Conservation (phyloP, 1,139 yeast genomes). For the Starmera stellimalicola region DNA sequence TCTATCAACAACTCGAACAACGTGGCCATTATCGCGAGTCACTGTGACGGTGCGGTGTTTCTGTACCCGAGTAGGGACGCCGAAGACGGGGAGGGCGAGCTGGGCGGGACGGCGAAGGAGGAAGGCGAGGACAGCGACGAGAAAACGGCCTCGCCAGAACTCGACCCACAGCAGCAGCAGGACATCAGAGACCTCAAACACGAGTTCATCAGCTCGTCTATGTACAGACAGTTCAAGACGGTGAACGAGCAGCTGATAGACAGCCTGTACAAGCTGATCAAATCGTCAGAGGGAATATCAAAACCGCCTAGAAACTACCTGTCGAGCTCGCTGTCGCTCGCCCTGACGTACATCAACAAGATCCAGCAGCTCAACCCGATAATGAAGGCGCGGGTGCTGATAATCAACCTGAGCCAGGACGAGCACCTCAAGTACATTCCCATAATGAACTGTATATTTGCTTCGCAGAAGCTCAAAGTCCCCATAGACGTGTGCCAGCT, state of each 20-base stretch:
- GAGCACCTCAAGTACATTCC: constrained; percentile 80
- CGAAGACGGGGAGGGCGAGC: constrained; percentile 6
- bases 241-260: constrained; percentile 73
- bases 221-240: constrained; percentile 80
- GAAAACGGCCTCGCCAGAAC: background rate
- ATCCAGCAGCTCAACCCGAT: constrained; percentile 43
- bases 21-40: constrained; percentile 76
- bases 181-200: constrained; percentile 10
- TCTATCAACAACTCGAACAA: constrained; percentile 78
- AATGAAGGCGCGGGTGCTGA: constrained; percentile 62
- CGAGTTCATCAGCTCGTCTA: constrained; percentile 32
- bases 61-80: constrained; percentile 45
- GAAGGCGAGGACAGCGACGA: background rate
- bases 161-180: constrained; percentile 10
- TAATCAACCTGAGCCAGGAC: constrained; percentile 71
- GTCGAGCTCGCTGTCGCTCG: constrained; percentile 29
- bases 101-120: constrained; percentile 3
- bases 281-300: constrained; percentile 21
- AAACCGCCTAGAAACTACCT: constrained; percentile 16
- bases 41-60: constrained; percentile 60
- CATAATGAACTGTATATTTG: constrained; percentile 91
- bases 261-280: constrained; percentile 43
- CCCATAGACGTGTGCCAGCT: constrained; percentile 88
- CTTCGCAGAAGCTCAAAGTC: constrained; percentile 87
- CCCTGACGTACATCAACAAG: constrained; percentile 73